Evolutionary conservation across 371 early-diverging fungal genomes (phyloP), one percentile per base, ranked within the genome.

Genomic region (Rhizopus stolonifer): DNA sequence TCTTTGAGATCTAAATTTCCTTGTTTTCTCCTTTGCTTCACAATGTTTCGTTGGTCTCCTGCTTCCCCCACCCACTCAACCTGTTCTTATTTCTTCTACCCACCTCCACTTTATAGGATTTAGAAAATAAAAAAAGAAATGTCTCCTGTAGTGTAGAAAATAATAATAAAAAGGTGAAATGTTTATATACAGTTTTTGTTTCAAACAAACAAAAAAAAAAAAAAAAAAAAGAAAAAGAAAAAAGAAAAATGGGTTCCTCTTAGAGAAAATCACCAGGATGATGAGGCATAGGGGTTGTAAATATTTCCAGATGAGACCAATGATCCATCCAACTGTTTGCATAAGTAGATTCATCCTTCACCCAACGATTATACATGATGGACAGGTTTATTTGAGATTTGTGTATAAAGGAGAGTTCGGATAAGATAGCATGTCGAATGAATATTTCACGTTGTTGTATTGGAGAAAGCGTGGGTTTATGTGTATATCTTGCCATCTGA

Each of bases 281-380:
- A 4, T 53, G 56, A n/a, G 63, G 63, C 54, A 62, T 53, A 25
- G 56, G 58, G 9, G 31, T 56, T n/a, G 50, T 49, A 5, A 33
- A 11, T 4, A 46, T 13, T n/a, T 77, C 77, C 1, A 88, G 60
- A 1, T 61, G 46, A 57, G 80, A 77, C 88, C 88, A 88, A 51
- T 77, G 80, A 24, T 83, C 82, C 5, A 60, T 52, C 34, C 74
- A 64, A 22, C 81, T 74, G 44, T 71, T 72, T 6, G 83, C 54
- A 19, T 79, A 72, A 47, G 72, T 73, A 26, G 80, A 59, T 66
- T 85, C 82, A 22, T 83, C 80, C 14, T 70, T 70, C 1, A 84
- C 82, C 62, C 70, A 86, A 38, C 61, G 67, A 49, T 86, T 87
- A 57, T 85, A 86, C 74, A 85, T 72, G 44, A 66, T 51, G 1